Base-by-base conservation (phyloP, 441 rosid genomes). In the Croton laevigatus region DNA sequence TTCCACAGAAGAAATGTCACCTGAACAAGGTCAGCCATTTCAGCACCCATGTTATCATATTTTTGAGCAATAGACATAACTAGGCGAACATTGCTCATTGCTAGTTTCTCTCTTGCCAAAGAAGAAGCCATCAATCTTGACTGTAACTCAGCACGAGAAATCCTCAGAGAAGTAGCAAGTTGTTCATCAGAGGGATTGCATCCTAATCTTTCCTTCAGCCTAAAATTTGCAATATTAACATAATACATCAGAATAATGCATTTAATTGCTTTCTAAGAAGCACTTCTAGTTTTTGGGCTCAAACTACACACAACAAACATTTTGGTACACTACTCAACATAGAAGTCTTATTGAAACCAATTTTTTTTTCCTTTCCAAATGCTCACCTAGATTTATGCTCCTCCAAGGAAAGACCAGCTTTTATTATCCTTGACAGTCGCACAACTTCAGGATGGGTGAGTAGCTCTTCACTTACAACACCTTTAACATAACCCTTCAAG, bases 21-120 rank as follows among this genome's bases (percentile, higher is more conserved):
- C 96, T 95, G 99, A 79, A 95, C 93, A 77, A 95, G 98, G 82
- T 95, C 99, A 74, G 93, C 80, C 98, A 95, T 88, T 82, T 95
- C 92, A 58, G 87, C 89, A 67, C 95, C 99, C 97, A 87, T 82
- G 82, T 87, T 86, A 72, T 89, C 87, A 27, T 93, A 89, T 80
- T 85, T 83, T 76, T 93, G 95, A 79, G 99, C 99, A 42, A 95
- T 93, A 45, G 97, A 93, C 92, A 93, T 79, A 73, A 95, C 99
- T 55, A 95, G 82, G 69, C 99, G 98, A 59, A 95, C 97, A 78
- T 95, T 95, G 83, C 94, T 89, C 99, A 91, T 93, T 59, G 98
- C 92, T 74, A 95, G 81, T 82, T 89, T 95, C 71, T 93, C 98
- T 78, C 90, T 87, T 0, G 99, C 99, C 83, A 91, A 73, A 74